These are phyloP conservation scores for Petunia axillaris DNA, from an alignment of 257 asterid species.

Conservation along the genomic window DNA sequence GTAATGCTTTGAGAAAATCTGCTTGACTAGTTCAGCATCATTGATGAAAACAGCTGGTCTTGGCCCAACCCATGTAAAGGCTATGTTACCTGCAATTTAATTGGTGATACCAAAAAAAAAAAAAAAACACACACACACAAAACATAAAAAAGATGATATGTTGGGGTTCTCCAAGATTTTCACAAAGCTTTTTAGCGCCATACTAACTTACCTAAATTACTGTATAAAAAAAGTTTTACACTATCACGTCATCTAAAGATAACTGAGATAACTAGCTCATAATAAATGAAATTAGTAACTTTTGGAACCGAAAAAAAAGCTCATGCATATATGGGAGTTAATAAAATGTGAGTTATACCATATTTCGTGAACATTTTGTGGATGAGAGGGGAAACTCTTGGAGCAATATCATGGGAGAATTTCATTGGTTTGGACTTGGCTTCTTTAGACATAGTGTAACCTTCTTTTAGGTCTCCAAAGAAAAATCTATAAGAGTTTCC, in stretches of 20 bases:
- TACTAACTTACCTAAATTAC: no score
- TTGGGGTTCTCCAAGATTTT: no score
- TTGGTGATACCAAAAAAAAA: background rate
- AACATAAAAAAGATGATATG: background rate
- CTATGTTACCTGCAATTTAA: conserved; percentile 45
- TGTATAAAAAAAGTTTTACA: no score
- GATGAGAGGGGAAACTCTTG: conserved; percentile 33
- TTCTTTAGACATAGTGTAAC: conserved; percentile 10
- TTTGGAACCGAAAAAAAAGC: background rate
- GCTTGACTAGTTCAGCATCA: conserved; percentile 47
- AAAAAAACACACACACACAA: background rate
- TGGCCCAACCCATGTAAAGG: conserved; percentile 53
- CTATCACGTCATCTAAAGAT: background rate
- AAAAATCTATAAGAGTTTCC: conserved; percentile 37
- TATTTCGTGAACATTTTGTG: conserved; percentile 25
- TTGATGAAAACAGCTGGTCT: conserved; percentile 39
- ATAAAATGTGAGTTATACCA: conserved; percentile 23
- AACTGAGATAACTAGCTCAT: background rate
- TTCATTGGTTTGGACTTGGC: conserved; percentile 36
- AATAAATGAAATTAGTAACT: background rate
- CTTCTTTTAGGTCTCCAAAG: conserved; percentile 38
- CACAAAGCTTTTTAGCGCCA: no score
- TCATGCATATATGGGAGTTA: background rate
- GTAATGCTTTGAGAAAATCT: conserved; percentile 46
- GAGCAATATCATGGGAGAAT: conserved; percentile 29